Percentiles rank a stretch among this genome's conserved stretches.
Conservation (phyloP, 495 filamentous ascomycete species). For the Chaetomidium leptoderma region DNA sequence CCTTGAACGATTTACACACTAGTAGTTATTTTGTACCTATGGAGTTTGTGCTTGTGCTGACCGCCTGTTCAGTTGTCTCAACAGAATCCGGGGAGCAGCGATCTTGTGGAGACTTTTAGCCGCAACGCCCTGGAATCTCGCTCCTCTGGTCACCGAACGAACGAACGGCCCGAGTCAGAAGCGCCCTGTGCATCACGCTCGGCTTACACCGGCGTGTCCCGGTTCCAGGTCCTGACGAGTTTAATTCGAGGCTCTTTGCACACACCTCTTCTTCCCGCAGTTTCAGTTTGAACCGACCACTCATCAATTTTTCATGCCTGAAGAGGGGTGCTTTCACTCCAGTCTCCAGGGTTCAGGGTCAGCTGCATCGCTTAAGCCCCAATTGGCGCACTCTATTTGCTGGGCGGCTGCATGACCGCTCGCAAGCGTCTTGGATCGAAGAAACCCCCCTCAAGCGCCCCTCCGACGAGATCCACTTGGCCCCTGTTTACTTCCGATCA, state of each 20-base stretch:
- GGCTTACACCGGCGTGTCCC: no score
- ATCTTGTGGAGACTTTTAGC: neutral
- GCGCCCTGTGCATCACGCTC: no score
- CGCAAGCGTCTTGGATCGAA: slow-evolving; percentile 3
- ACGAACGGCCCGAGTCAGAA: no score
- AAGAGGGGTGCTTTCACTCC: slow-evolving; percentile 2
- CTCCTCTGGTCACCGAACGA: no score
- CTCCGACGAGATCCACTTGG: slow-evolving; percentile 17
- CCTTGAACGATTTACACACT: neutral
- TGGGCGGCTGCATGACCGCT: slow-evolving; percentile 10
- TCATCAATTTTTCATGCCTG: slow-evolving; percentile 1
- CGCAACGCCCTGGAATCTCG: neutral
- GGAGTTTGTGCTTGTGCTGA: slow-evolving; percentile 4
- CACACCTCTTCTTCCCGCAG: neutral
- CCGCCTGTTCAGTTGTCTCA: slow-evolving; percentile 14
- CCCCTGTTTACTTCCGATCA: slow-evolving; percentile 21
- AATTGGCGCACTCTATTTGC: slow-evolving; percentile 16
- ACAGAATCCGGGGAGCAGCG: neutral
- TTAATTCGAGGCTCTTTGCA: neutral
- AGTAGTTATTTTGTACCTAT: no score
- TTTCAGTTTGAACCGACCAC: neutral
- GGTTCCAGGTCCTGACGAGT: neutral
- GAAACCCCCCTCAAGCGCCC: neutral
- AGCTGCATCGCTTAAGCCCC: slow-evolving; percentile 8
- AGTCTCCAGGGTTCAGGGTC: no score